Percentiles rank a stretch among this genome's conserved stretches.
Evolutionary conservation across 192 early-diverging fungal species (phyloP).

Genomic region (Chytriomyces hyalinus): DNA sequence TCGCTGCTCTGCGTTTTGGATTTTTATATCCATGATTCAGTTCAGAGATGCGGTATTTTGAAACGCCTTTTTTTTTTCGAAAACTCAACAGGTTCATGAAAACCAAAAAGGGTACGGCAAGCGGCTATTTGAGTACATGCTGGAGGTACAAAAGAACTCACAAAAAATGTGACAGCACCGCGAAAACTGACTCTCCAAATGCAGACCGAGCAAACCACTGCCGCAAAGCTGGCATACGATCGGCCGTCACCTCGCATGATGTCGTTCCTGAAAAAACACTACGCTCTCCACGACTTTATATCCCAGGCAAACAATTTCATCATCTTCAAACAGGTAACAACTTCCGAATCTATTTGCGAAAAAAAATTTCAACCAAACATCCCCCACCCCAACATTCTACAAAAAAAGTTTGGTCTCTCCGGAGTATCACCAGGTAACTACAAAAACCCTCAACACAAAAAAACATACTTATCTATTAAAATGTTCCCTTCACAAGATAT

Average conservation of each 20-base stretch:
- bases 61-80: background rate
- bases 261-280: conserved; percentile 50
- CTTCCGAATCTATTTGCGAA: background rate
- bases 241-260: conserved; percentile 52
- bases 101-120: conserved; percentile 47
- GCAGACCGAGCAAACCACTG: conserved; percentile 37
- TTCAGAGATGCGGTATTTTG: conserved; percentile 43
- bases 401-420: conserved; percentile 5
- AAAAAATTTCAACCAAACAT: background rate
- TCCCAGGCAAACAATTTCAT: conserved; percentile 55
- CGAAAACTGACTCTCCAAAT: conserved; percentile 23
- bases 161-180: background rate
- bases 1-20: conserved; percentile 57
- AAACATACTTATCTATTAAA: too few relatives aligned
- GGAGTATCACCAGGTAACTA: background rate
- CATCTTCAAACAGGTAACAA: conserved; percentile 44
- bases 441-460: too few relatives aligned
- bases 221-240: conserved; percentile 56
- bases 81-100: too few relatives aligned
- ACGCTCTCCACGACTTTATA: conserved; percentile 49
- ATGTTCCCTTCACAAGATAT: too few relatives aligned
- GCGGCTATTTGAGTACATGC: conserved; percentile 56
- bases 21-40: conserved; percentile 53
- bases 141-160: conserved; percentile 37
- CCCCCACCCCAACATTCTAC: background rate